Percentiles rank a stretch among this genome's conserved stretches.
These are phyloP conservation scores for Phialophora macrospora DNA, from an alignment of 2,329 filamentous ascomycete genomes.

Conservation along the genomic window DNA sequence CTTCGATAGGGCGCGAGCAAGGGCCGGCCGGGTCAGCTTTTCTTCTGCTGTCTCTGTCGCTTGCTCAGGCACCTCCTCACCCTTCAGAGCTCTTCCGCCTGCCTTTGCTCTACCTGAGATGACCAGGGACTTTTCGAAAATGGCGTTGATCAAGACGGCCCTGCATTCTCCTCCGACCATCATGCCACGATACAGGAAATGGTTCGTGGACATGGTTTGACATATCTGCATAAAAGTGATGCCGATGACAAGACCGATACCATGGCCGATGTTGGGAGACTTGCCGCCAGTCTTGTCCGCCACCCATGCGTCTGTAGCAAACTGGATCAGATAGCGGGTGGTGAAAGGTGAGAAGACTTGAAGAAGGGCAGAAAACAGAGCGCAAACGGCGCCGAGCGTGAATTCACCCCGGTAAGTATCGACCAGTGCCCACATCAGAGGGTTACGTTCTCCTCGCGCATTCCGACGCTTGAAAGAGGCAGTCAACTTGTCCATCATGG, in stretches of 20 bases:
- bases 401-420: constrained; percentile 88
- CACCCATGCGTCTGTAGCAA: constrained; percentile 77
- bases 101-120: constrained; percentile 87
- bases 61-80: constrained; percentile 57
- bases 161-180: constrained; percentile 83
- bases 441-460: constrained; percentile 70
- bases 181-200: constrained; percentile 93
- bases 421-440: constrained; percentile 78
- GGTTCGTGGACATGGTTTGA: constrained; percentile 80
- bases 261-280: constrained; percentile 71
- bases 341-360: constrained; percentile 85
- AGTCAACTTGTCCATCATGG: constrained; percentile 69
- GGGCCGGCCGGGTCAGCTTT: constrained; percentile 42
- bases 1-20: constrained; percentile 44
- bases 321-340: constrained; percentile 83
- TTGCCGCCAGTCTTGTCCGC: constrained; percentile 60
- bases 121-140: constrained; percentile 91
- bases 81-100: constrained; percentile 65
- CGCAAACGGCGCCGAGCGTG: constrained; percentile 78
- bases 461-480: constrained; percentile 71
- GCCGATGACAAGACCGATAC: constrained; percentile 81
- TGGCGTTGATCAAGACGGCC: constrained; percentile 79
- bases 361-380: constrained; percentile 70
- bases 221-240: constrained; percentile 83
- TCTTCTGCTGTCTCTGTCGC: constrained; percentile 52